Evolutionary conservation across 768 basidiomycete genomes (phyloP), one percentile per base, ranked within the genome.

Genomic region (Naematelia aurantialba): DNA sequence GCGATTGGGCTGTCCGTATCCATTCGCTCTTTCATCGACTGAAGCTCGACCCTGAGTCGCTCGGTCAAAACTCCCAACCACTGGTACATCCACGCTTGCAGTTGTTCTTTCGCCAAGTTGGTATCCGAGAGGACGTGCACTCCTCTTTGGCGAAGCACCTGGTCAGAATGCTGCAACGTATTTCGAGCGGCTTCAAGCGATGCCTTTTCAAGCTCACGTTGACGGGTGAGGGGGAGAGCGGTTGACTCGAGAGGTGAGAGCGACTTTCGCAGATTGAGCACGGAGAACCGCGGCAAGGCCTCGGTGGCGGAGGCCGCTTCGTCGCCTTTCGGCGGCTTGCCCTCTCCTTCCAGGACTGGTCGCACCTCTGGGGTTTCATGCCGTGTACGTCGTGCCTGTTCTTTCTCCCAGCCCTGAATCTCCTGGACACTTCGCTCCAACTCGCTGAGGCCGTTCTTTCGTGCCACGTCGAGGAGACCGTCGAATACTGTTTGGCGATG

Each of bases 191-290:
- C 73, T 46, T 65, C 66, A 17, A 65, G 58, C 3, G 75, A 73
- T 1, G 74, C 69, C 13, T 59, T 52, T 47, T 75, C 74, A 5
- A 77, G 62, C n/a, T 52, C 52, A 25, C 60, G 53, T 58, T 75
- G 74, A 21, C 76, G 58, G 13, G 62, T 62, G 21, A 66, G 50
- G 5, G 76, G 74, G 4, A 66, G 52, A 22, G 52, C 48, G 0
- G 63, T 52, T 46, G 30, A 46, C 31, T 42, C 51, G 34, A 68
- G 62, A 52, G 85, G 84, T 0, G 68, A 60, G 63, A 85, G 88
- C 13, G 72, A 68, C n/a, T 65, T 64, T 24, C 73, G 68, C 13
- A 76, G 67, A 49, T 69, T 72, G 42, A 55, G 55, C 26, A 76
- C 72, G 2, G 70, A 64, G 62, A 73, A 75, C 45, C 75, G 66